phyloP scores from a whole-genome alignment of 2,329 filamentous ascomycete species.

The Colletotrichum lentis region DNA sequence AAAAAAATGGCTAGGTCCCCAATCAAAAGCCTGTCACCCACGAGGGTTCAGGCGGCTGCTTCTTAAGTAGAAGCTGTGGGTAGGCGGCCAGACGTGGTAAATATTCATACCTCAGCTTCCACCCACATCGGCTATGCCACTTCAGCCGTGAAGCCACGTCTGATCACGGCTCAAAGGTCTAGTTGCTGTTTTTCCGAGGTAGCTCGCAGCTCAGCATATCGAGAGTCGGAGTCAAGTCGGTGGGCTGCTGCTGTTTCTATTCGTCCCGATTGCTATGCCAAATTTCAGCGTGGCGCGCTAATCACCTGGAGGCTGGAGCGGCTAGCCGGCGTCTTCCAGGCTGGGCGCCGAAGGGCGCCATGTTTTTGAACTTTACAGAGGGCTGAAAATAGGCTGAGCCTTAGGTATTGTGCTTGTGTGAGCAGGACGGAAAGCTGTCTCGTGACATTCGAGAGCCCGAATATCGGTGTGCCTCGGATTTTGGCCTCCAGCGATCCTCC shows the following conservation, averaged over 20 bases:
- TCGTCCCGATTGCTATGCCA: not conserved
- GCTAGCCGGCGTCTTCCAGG: not conserved
- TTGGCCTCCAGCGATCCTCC: not conserved
- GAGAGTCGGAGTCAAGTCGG: too few relatives aligned
- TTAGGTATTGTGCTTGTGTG: not conserved
- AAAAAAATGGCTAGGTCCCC: accelerated
- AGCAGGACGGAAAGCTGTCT: not conserved
- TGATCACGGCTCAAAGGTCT: not conserved
- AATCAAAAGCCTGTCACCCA: too few relatives aligned
- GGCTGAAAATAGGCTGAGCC: not conserved
- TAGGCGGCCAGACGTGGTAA: too few relatives aligned
- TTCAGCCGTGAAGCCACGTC: not conserved
- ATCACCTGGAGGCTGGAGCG: not conserved
- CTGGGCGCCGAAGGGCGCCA: not conserved
- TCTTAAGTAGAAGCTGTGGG: not conserved
- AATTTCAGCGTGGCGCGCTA: conserved; percentile 28
- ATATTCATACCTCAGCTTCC: not conserved
- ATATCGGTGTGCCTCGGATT: too few relatives aligned
- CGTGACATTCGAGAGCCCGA: too few relatives aligned
- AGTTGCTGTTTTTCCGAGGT: too few relatives aligned
- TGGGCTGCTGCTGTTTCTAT: not conserved
- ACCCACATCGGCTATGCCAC: too few relatives aligned
- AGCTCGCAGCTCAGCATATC: not conserved
- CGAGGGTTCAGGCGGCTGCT: too few relatives aligned
- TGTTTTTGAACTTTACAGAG: too few relatives aligned